A percentile compares a stretch with the other conserved stretches of the same genome.
phyloP scores from a whole-genome alignment of 371 early-diverging fungal species.

The Nematocida ausubeli region DNA sequence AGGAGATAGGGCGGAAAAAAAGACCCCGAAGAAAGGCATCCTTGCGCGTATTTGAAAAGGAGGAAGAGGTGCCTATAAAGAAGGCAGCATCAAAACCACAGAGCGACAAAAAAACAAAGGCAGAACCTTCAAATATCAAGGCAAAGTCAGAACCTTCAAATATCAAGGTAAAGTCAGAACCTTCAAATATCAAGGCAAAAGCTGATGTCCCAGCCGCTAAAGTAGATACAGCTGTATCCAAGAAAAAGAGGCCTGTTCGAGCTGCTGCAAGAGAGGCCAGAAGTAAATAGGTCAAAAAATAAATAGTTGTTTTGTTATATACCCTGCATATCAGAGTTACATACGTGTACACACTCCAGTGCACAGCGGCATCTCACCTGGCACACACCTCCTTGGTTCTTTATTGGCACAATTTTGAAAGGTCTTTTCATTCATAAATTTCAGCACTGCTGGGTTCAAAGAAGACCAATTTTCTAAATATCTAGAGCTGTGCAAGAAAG shows the following conservation, averaged over 20 bases:
- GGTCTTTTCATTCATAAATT: too few relatives aligned
- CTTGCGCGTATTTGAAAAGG: background rate
- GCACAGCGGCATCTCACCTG: too few relatives aligned
- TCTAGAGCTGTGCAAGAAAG: too few relatives aligned
- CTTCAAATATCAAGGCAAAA: background rate
- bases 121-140: background rate
- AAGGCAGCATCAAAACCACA: background rate
- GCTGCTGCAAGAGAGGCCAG: background rate
- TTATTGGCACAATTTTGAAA: too few relatives aligned
- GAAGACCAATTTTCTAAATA: too few relatives aligned
- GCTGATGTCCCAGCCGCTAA: background rate
- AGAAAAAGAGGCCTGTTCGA: background rate
- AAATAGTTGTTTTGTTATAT: background rate
- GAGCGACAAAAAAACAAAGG: background rate
- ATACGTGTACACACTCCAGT: slow-evolving; percentile 1
- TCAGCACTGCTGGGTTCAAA: too few relatives aligned
- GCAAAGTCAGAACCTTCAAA: background rate
- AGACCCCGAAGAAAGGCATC: background rate
- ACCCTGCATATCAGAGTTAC: slow-evolving; percentile 2
- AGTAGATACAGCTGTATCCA: background rate
- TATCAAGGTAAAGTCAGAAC: background rate
- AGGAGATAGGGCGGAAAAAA: background rate
- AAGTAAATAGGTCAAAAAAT: slow-evolving; percentile 2
- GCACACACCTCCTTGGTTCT: too few relatives aligned
- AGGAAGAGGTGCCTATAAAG: background rate